Base-by-base conservation (phyloP, 208 protist genomes). In the Phytomonas sp. region DNA sequence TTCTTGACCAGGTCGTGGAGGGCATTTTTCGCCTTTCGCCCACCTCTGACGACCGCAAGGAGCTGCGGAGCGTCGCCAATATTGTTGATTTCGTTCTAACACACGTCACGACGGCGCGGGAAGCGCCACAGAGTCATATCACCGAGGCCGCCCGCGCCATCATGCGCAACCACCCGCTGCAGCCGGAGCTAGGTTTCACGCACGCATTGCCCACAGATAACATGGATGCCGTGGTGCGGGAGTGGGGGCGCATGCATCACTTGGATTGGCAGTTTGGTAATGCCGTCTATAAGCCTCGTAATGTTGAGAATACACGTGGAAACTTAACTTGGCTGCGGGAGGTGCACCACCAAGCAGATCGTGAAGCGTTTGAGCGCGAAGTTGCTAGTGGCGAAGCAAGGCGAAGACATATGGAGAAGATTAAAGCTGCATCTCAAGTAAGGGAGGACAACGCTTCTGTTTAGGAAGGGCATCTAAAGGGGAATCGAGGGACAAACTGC, bases 221-320 rank as follows among this genome's bases (percentile, higher is more conserved):
- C 63, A 82, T 89, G 17, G 88, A 95, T 59, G 66, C 43, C 26
- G 62, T 95, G 8, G 77, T 94, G 75, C 85, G 80, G 62, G 89
- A 94, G 76, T 97, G 92, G 92, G 89, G 94, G 78, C 81, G 88
- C 29, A 84, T 89, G 78, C 88, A 94, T 66, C 88, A 95, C 78
- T 72, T 95, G 0, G 88, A 97, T 69, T 95, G 88, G 88, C 92
- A 97, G 77, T 97, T 97, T 66, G 92, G 92, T 60, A 93, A 93
- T 51, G 92, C 92, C 32, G 87, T 95, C 1, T 97, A 95, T 75
- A 66, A 68, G 37, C 89, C 92, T 29, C 85, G 88, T 13, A 72
- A 63, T 13, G n/a, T 29, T 20, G 89, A 97, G 72, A 80, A 91
- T 5, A 83, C 76, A 32, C 81, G 84, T 23, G 89, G 89, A 20